Evolutionary conservation across 2,329 filamentous ascomycete genomes (phyloP).

Genomic region (Phyllachora maydis): DNA sequence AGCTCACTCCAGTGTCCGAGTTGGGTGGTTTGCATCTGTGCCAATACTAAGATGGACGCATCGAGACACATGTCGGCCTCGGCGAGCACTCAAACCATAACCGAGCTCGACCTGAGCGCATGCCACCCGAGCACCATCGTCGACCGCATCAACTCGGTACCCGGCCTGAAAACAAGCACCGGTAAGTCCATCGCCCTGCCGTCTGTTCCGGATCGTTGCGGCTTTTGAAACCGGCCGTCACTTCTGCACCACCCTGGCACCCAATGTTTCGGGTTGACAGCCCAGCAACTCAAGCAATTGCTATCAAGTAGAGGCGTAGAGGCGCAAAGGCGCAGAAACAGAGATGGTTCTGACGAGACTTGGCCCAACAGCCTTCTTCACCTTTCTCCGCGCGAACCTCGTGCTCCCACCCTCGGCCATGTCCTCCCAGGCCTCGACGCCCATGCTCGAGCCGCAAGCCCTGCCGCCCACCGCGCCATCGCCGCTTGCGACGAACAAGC

Average conservation of each 20-base stretch:
- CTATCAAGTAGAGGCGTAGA: too few relatives aligned
- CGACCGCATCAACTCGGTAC: slow-evolving; percentile 33
- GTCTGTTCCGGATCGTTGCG: background rate
- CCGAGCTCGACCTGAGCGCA: slow-evolving; percentile 27
- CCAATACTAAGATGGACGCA: slow-evolving; percentile 14
- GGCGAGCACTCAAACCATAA: slow-evolving; percentile 12
- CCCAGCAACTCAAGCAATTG: too few relatives aligned
- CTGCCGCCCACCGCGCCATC: slow-evolving; percentile 9
- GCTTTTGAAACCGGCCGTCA: background rate
- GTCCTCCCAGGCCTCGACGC: slow-evolving; percentile 44
- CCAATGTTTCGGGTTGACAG: too few relatives aligned
- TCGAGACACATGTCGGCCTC: slow-evolving; percentile 15
- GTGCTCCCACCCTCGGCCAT: slow-evolving; percentile 41
- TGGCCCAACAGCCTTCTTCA: slow-evolving; percentile 48
- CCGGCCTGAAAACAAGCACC: slow-evolving; percentile 36
- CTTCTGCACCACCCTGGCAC: background rate
- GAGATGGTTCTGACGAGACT: slow-evolving; percentile 4
- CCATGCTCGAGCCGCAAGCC: slow-evolving; percentile 35
- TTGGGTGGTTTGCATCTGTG: background rate
- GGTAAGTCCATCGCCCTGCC: slow-evolving; percentile 27
- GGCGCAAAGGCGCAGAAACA: too few relatives aligned
- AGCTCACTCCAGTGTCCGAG: background rate
- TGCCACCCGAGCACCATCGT: slow-evolving; percentile 25
- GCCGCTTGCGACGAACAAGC: slow-evolving; percentile 2
- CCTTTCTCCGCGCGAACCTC: slow-evolving; percentile 62